These are phyloP conservation scores for Sphagnum magellanicum DNA, from an alignment of 228 moss, liverwort and hornwort species.

Conservation along the genomic window DNA sequence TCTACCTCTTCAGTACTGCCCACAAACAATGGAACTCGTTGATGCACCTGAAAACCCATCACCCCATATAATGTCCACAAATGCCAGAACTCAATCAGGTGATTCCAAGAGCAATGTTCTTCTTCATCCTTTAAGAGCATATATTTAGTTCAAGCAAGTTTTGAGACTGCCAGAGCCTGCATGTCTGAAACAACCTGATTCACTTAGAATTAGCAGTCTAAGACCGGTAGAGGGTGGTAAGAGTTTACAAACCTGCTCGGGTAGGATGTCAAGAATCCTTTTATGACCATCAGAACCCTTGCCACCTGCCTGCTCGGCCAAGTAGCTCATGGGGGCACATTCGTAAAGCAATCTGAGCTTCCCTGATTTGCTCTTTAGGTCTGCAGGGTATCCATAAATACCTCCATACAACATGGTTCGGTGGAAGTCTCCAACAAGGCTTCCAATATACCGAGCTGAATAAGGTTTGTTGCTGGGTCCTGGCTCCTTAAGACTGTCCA, in stretches of 20 bases:
- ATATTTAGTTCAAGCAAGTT: no score
- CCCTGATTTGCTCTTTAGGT: slow-evolving; percentile 69
- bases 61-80: neutral
- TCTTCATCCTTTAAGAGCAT: no score
- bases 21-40: neutral
- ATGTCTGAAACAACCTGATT: no score
- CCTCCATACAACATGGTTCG: slow-evolving; percentile 95
- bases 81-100: no score
- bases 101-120: no score
- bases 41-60: neutral
- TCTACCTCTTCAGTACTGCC: neutral
- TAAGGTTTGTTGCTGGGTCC: slow-evolving; percentile 76
- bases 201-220: no score
- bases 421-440: slow-evolving; percentile 93
- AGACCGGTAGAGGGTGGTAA: no score
- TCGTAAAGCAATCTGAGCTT: slow-evolving; percentile 89
- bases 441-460: slow-evolving; percentile 93
- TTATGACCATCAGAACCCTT: slow-evolving; percentile 80
- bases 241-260: slow-evolving; percentile 48
- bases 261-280: slow-evolving; percentile 76
- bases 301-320: slow-evolving; percentile 94
- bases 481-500: slow-evolving; percentile 74
- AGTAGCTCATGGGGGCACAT: slow-evolving; percentile 95
- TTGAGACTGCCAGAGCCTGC: no score
- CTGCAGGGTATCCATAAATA: slow-evolving; percentile 88